Percentiles rank a stretch among this genome's conserved stretches.
Conservation (phyloP, 2,329 filamentous ascomycete species). For the Colletotrichum sp. region DNA sequence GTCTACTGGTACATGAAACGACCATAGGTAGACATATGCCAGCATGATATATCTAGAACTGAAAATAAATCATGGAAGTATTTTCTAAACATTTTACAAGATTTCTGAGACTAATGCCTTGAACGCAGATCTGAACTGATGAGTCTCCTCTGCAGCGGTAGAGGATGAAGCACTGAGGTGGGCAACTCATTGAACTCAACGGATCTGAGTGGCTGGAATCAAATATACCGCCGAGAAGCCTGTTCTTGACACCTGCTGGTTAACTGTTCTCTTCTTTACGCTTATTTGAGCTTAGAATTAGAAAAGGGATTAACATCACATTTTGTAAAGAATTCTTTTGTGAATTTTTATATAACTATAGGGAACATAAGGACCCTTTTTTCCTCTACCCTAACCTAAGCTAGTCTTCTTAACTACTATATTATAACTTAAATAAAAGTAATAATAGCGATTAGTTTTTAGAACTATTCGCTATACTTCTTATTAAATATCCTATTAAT, state of each 20-base stretch:
- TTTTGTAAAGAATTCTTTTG: too few species aligned
- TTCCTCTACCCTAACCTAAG: too few species aligned
- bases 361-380: too few species aligned
- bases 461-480: too few species aligned
- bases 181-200: neutral
- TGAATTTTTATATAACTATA: too few species aligned
- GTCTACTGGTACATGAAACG: neutral
- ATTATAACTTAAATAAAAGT: too few species aligned
- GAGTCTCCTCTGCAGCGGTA: neutral
- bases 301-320: neutral
- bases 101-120: neutral
- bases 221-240: neutral
- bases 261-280: rapidly evolving
- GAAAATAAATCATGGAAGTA: neutral
- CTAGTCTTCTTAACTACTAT: too few species aligned
- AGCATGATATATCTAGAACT: neutral
- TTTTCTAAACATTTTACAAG: neutral
- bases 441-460: too few species aligned
- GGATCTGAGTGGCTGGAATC: neutral
- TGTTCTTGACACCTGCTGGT: neutral
- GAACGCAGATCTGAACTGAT: rapidly evolving
- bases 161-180: neutral
- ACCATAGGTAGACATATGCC: neutral
- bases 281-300: neutral
- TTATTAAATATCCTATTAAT: too few species aligned